Conservation (phyloP, 2,329 filamentous ascomycete genomes). For the Pseudofabraea citricarpa region DNA sequence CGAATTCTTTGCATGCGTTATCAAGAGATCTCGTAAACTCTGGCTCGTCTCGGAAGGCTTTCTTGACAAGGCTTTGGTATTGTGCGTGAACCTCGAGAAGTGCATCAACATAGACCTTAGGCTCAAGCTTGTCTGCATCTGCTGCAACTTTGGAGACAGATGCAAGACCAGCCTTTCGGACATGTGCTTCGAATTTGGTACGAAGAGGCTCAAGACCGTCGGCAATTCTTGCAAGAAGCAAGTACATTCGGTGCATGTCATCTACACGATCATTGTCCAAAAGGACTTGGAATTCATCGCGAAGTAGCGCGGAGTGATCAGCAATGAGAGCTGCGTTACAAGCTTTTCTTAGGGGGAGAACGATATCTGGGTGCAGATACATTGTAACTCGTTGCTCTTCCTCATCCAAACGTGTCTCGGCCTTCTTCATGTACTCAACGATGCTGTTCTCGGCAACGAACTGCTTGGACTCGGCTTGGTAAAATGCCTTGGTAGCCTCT, state of each 20-base stretch:
- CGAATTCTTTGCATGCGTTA: conserved; percentile 95
- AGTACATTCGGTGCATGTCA: conserved; percentile 96
- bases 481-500: conserved; percentile 77
- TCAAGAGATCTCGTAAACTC: conserved; percentile 95
- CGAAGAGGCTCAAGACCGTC: conserved; percentile 88
- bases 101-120: conserved; percentile 94
- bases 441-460: conserved; percentile 97
- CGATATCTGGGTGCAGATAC: conserved; percentile 89
- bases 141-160: conserved; percentile 89
- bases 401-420: conserved; percentile 80
- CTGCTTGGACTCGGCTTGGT: conserved; percentile 85
- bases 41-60: conserved; percentile 89
- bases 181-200: conserved; percentile 84
- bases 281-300: conserved; percentile 92
- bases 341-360: conserved; percentile 73
- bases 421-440: conserved; percentile 99
- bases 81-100: conserved; percentile 91
- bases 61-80: conserved; percentile 86
- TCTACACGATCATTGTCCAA: conserved; percentile 93
- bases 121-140: conserved; percentile 85
- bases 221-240: conserved; percentile 79
- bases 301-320: conserved; percentile 77
- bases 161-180: conserved; percentile 80
- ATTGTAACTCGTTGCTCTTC: conserved; percentile 91
- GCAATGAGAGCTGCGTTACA: conserved; percentile 89